Conservation (phyloP, 2,329 filamentous ascomycete species). For the Monascus ruber region DNA sequence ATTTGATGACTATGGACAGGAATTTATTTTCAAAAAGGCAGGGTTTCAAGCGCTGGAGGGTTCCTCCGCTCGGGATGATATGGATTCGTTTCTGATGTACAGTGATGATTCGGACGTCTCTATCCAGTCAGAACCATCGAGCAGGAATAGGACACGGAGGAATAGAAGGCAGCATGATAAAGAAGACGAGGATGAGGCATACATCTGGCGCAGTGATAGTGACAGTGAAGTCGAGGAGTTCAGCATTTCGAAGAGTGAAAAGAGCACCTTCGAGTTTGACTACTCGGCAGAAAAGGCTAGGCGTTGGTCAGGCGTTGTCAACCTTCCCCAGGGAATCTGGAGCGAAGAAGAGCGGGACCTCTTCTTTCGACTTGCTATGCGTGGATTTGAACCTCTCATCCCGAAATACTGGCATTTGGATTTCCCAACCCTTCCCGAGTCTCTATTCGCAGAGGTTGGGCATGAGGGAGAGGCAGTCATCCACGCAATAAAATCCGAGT, state of each 20-base stretch:
- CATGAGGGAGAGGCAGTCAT: conserved; percentile 36
- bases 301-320: conserved; percentile 23
- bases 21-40: neutral
- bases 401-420: conserved; percentile 42
- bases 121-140: too few species aligned
- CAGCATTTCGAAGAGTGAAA: conserved; percentile 11
- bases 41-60: too few species aligned
- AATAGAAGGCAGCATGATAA: too few species aligned
- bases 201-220: conserved; percentile 3
- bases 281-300: conserved; percentile 20
- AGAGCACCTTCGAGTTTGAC: conserved; percentile 14
- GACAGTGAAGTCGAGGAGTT: conserved; percentile 5
- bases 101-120: too few species aligned
- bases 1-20: neutral
- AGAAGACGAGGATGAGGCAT: neutral
- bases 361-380: conserved; percentile 42
- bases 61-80: too few species aligned
- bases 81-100: too few species aligned
- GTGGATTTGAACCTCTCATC: conserved; percentile 46
- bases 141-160: too few species aligned
- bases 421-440: conserved; percentile 42
- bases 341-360: conserved; percentile 41
- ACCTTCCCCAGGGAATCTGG: conserved; percentile 37
- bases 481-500: conserved; percentile 31
- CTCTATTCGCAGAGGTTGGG: conserved; percentile 35